Conservation (phyloP, 257 asterid species). For the Verbena officinalis region DNA sequence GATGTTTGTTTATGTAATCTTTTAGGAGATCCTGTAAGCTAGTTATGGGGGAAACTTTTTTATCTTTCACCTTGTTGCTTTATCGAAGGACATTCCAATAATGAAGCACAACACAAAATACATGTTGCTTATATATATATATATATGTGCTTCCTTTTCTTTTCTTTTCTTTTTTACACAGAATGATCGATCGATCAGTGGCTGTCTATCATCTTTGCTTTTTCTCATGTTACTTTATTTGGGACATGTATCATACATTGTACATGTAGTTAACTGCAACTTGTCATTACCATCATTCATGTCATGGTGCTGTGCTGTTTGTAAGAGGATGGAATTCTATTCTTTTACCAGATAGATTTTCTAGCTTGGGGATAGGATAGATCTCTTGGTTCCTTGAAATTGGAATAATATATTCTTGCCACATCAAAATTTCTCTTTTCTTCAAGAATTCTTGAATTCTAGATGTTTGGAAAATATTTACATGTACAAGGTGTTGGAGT, state of each 20-base stretch:
- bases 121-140: conserved; percentile 31
- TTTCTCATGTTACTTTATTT: conserved; percentile 38
- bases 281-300: conserved; percentile 29
- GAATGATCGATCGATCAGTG: conserved; percentile 37
- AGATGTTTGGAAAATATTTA: neutral
- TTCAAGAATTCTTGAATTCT: neutral
- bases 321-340: neutral
- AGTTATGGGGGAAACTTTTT: too few species aligned
- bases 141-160: conserved; percentile 26
- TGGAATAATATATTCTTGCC: conserved; percentile 16
- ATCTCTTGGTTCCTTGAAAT: neutral
- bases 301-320: conserved; percentile 22
- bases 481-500: too few species aligned
- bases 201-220: conserved; percentile 36
- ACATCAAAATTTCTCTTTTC: neutral
- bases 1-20: too few species aligned
- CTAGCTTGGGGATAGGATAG: neutral
- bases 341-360: conserved; percentile 9
- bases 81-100: conserved; percentile 43
- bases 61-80: conserved; percentile 41
- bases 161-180: conserved; percentile 18
- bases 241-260: conserved; percentile 34
- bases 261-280: neutral
- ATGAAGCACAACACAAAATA: conserved; percentile 34
- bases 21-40: too few species aligned